phyloP scores from a whole-genome alignment of 768 basidiomycete species.

The Suillus fuscotomentosus region DNA sequence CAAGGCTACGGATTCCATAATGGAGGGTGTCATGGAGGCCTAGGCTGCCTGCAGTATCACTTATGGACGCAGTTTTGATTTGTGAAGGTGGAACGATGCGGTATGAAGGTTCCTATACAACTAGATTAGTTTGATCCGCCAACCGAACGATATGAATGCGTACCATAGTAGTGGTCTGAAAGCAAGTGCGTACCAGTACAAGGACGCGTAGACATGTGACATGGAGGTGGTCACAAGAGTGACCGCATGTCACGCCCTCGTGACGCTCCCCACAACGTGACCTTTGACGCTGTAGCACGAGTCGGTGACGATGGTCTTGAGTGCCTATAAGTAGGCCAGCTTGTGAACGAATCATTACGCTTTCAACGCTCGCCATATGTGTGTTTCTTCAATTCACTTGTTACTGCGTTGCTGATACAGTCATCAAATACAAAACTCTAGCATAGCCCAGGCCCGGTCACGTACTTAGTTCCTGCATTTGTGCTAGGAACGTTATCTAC shows the following conservation, averaged over 20 bases:
- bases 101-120: constrained; percentile 45
- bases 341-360: not conserved
- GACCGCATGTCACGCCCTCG: constrained; percentile 25
- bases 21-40: constrained; percentile 88
- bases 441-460: not conserved
- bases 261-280: constrained; percentile 25
- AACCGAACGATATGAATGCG: not conserved
- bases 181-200: constrained; percentile 7
- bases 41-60: constrained; percentile 67
- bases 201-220: constrained; percentile 15
- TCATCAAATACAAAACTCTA: not conserved
- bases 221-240: constrained; percentile 12
- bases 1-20: constrained; percentile 81
- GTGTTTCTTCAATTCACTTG: not conserved
- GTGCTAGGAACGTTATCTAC: not conserved
- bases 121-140: constrained; percentile 4
- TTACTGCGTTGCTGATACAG: not conserved
- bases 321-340: constrained; percentile 9
- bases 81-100: constrained; percentile 59
- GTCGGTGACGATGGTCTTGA: constrained; percentile 5
- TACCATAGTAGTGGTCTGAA: constrained; percentile 20
- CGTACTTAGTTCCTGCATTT: not conserved
- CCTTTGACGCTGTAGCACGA: constrained; percentile 4
- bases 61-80: constrained; percentile 60
- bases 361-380: not conserved